These are phyloP conservation scores for Fagopyrum homotropicum DNA, from an alignment of 148 eudicot species.

Conservation along the genomic window DNA sequence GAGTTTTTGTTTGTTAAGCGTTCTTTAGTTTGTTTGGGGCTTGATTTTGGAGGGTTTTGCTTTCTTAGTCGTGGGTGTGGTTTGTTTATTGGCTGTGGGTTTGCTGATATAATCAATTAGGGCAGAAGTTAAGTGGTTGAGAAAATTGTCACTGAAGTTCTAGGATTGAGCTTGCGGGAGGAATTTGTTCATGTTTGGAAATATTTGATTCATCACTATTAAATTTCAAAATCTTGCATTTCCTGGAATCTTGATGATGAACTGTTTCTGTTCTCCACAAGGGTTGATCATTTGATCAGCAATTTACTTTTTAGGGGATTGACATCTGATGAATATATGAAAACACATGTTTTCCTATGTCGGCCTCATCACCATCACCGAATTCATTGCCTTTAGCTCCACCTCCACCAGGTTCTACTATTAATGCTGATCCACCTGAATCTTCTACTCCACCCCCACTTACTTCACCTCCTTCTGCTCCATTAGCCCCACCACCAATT, in stretches of 20 bases:
- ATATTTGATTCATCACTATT: background rate
- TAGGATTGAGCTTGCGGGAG: background rate
- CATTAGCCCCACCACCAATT: slow-evolving; percentile 23
- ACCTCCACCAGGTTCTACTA: background rate
- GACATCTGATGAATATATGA: background rate
- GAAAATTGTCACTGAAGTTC: background rate
- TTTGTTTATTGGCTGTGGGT: background rate
- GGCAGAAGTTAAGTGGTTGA: background rate
- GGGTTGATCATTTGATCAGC: background rate
- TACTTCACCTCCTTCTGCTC: background rate
- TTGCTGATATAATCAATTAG: background rate
- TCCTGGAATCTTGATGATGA: background rate
- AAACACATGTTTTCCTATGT: background rate
- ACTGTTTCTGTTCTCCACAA: background rate
- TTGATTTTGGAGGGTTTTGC: background rate
- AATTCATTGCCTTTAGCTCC: slow-evolving; percentile 8
- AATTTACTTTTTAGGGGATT: background rate
- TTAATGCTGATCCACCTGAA: background rate
- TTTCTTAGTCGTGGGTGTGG: background rate
- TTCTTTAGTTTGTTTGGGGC: background rate
- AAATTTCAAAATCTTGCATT: slow-evolving; percentile 1
- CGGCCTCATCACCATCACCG: slow-evolving; percentile 8
- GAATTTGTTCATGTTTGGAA: background rate
- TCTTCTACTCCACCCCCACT: background rate
- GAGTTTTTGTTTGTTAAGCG: background rate